Evolutionary conservation across 495 filamentous ascomycete species (phyloP).

Genomic region (Sordaria brevicollis): DNA sequence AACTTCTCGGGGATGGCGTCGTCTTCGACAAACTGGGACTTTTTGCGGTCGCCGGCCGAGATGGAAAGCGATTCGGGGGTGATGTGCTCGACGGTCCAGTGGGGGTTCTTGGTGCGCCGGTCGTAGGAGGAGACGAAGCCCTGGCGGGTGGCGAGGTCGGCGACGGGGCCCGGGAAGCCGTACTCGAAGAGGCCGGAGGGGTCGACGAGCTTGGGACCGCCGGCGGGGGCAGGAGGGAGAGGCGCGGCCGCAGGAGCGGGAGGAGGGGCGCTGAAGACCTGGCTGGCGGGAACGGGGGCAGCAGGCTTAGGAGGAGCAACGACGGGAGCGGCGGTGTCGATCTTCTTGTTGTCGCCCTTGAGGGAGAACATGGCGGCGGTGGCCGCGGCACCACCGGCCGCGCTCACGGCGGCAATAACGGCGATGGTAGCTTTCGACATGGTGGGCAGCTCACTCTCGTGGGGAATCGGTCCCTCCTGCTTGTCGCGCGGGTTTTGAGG

Average conservation of each 20-base stretch:
- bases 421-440: slow-evolving; percentile 87
- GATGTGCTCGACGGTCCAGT: slow-evolving; percentile 97
- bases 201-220: slow-evolving; percentile 50
- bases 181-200: slow-evolving; percentile 89
- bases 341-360: slow-evolving; percentile 38
- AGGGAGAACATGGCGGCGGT: slow-evolving; percentile 66
- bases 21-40: slow-evolving; percentile 85
- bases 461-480: background rate
- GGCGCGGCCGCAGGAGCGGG: background rate
- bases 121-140: slow-evolving; percentile 82
- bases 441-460: slow-evolving; percentile 7
- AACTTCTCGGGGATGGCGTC: slow-evolving; percentile 67
- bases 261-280: slow-evolving; percentile 21
- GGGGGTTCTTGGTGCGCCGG: slow-evolving; percentile 80
- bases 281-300: slow-evolving; percentile 34
- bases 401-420: slow-evolving; percentile 78
- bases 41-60: slow-evolving; percentile 71
- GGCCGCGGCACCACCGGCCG: slow-evolving; percentile 75
- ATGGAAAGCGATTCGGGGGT: slow-evolving; percentile 71
- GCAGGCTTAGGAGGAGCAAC: slow-evolving; percentile 21
- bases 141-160: slow-evolving; percentile 64
- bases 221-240: slow-evolving; percentile 23
- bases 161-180: slow-evolving; percentile 86
- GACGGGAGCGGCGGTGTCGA: slow-evolving; percentile 23
- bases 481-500: slow-evolving; percentile 17